Conservation (phyloP, 2,329 filamentous ascomycete genomes). For the Amesomyces nigricolor region DNA sequence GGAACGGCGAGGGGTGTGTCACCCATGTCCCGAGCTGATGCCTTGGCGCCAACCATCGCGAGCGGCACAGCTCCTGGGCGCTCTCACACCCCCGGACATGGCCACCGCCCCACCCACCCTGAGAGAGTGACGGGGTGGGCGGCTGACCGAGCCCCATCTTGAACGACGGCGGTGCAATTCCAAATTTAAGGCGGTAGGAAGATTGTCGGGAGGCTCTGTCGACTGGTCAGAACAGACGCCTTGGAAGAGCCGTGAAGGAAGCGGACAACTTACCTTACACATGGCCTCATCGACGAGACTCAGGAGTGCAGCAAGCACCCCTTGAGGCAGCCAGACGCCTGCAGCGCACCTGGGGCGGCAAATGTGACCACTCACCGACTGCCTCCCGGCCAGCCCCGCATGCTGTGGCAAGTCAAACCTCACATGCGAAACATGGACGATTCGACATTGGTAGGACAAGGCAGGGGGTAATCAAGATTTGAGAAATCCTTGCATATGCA, state of each 20-base stretch:
- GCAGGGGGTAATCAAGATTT: background rate
- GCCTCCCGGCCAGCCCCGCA: background rate
- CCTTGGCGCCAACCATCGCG: slow-evolving; percentile 7
- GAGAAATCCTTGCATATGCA: background rate
- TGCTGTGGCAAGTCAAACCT: background rate
- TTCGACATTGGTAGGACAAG: background rate
- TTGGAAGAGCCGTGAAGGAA: no score
- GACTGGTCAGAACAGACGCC: background rate
- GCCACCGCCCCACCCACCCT: slow-evolving; percentile 8
- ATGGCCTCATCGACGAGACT: background rate
- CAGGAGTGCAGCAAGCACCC: no score
- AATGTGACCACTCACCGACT: background rate
- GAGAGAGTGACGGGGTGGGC: background rate
- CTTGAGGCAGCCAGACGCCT: background rate
- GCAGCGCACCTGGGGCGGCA: background rate
- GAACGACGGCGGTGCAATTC: background rate
- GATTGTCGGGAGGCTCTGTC: background rate
- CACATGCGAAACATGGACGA: background rate
- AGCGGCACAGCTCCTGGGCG: background rate
- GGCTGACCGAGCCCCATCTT: background rate
- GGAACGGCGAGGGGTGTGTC: background rate
- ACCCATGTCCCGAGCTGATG: slow-evolving; percentile 1
- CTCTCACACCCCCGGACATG: slow-evolving; percentile 1
- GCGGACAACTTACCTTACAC: no score
- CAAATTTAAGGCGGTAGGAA: background rate